Evolutionary conservation across 169 alveolate genomes (phyloP).

Genomic region (Cryptosporidium meleagridis): DNA sequence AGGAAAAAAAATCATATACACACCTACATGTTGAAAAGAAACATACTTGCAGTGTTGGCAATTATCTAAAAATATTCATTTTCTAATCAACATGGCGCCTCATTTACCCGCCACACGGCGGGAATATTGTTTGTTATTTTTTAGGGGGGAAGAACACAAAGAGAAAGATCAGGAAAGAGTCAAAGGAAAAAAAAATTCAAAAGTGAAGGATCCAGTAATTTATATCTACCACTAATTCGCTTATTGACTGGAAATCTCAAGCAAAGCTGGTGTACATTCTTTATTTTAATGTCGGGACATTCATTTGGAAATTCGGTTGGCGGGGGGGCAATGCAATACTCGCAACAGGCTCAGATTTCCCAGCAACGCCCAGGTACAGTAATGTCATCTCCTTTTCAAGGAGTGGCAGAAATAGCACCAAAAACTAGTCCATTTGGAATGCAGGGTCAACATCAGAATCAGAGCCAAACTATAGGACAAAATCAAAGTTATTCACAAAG

Average conservation of each 20-base stretch:
- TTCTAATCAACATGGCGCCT: background rate
- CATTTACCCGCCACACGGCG: background rate
- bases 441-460: background rate
- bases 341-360: slow-evolving; percentile 13
- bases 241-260: background rate
- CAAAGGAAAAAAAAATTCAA: background rate
- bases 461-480: background rate
- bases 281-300: slow-evolving; percentile 33
- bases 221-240: background rate
- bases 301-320: slow-evolving; percentile 7
- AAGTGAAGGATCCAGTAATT: background rate
- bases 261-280: background rate
- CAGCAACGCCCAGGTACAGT: slow-evolving; percentile 37
- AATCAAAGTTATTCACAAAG: background rate
- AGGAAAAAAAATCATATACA: background rate
- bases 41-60: background rate
- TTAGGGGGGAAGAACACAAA: slow-evolving; percentile 1
- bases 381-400: slow-evolving; percentile 56
- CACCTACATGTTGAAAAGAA: too few species aligned
- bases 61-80: background rate
- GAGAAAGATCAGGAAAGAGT: slow-evolving; percentile 13
- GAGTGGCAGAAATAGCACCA: slow-evolving; percentile 23
- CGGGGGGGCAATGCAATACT: slow-evolving; percentile 10
- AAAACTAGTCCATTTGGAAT: slow-evolving; percentile 26
- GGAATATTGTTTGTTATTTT: background rate